Conservation (phyloP, 768 basidiomycete species). For the Tricholoma sp. region DNA sequence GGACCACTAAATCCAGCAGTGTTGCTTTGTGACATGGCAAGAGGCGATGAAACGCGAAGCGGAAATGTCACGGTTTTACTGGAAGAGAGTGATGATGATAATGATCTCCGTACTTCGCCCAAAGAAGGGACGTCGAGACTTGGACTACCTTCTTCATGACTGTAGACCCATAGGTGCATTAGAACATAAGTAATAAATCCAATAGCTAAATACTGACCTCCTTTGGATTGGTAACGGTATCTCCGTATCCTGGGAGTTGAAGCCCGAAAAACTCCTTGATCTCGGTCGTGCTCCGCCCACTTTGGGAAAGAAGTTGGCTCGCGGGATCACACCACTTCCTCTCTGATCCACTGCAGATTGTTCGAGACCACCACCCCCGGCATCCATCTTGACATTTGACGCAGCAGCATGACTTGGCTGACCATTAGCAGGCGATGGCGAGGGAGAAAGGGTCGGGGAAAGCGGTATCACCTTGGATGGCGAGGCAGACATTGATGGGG, state of each 20-base stretch:
- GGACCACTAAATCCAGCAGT: slow-evolving; percentile 2
- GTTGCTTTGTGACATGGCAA: slow-evolving; percentile 1
- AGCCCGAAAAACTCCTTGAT: slow-evolving; percentile 75
- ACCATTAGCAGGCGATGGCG: slow-evolving; percentile 2
- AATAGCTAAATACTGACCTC: slow-evolving; percentile 20
- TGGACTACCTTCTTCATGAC: slow-evolving; percentile 21
- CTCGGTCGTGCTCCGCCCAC: slow-evolving; percentile 51
- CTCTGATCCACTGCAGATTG: slow-evolving; percentile 1
- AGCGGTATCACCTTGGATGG: slow-evolving; percentile 1
- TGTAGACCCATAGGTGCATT: slow-evolving; percentile 5
- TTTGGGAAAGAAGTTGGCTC: slow-evolving; percentile 61
- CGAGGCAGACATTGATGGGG: slow-evolving; percentile 7
- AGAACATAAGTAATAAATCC: background rate
- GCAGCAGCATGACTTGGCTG: background rate
- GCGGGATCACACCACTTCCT: slow-evolving; percentile 33
- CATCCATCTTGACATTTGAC: background rate
- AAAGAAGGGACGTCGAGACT: slow-evolving; percentile 15
- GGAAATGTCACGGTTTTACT: slow-evolving; percentile 15
- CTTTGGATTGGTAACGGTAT: slow-evolving; percentile 22
- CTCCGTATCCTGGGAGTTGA: slow-evolving; percentile 38
- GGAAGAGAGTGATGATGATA: slow-evolving; percentile 8
- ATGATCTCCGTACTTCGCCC: slow-evolving; percentile 15
- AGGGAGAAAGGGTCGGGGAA: background rate
- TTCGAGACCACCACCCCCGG: background rate
- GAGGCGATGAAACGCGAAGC: slow-evolving; percentile 12